These are phyloP conservation scores for Coemansia sp. DNA, from an alignment of 192 early-diverging fungal genomes.

Conservation along the genomic window DNA sequence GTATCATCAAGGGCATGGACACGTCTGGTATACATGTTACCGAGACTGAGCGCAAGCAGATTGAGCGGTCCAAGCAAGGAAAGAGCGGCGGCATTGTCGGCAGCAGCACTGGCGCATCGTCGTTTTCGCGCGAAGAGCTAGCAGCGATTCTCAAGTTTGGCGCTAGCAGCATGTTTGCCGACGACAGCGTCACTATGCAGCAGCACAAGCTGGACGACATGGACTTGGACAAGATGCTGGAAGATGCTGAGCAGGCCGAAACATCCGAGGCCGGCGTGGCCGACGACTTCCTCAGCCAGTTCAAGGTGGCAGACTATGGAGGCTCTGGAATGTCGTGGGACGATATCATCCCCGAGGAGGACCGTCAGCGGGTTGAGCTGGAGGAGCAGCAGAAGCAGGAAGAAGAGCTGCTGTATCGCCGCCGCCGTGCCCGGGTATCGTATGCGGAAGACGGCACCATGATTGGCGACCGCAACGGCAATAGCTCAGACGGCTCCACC, in stretches of 20 bases:
- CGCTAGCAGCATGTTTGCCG: slow-evolving; percentile 92
- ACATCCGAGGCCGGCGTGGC: slow-evolving; percentile 64
- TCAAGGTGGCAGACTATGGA: slow-evolving; percentile 87
- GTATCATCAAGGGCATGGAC: slow-evolving; percentile 99
- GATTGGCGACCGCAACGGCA: slow-evolving; percentile 25
- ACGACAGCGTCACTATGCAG: slow-evolving; percentile 57
- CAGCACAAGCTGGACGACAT: slow-evolving; percentile 87
- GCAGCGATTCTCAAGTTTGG: slow-evolving; percentile 97
- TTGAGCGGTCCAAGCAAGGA: slow-evolving; percentile 51
- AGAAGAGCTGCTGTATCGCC: slow-evolving; percentile 57
- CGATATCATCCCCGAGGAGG: slow-evolving; percentile 89
- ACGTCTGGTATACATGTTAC: slow-evolving; percentile 79
- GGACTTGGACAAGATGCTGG: slow-evolving; percentile 96
- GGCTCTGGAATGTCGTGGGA: slow-evolving; percentile 82
- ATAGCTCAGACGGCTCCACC: slow-evolving; percentile 33
- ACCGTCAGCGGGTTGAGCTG: slow-evolving; percentile 65
- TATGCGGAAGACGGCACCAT: slow-evolving; percentile 61
- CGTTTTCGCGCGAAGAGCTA: slow-evolving; percentile 85
- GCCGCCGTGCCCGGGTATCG: slow-evolving; percentile 59
- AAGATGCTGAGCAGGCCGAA: slow-evolving; percentile 89
- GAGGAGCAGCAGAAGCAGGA: slow-evolving; percentile 67
- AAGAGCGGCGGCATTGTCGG: slow-evolving; percentile 33
- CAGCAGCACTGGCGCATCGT: slow-evolving; percentile 33
- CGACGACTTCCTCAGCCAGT: slow-evolving; percentile 95
- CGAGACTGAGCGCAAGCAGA: slow-evolving; percentile 52